phyloP scores from a whole-genome alignment of 768 basidiomycete species.

The Flagelloscypha sp. region DNA sequence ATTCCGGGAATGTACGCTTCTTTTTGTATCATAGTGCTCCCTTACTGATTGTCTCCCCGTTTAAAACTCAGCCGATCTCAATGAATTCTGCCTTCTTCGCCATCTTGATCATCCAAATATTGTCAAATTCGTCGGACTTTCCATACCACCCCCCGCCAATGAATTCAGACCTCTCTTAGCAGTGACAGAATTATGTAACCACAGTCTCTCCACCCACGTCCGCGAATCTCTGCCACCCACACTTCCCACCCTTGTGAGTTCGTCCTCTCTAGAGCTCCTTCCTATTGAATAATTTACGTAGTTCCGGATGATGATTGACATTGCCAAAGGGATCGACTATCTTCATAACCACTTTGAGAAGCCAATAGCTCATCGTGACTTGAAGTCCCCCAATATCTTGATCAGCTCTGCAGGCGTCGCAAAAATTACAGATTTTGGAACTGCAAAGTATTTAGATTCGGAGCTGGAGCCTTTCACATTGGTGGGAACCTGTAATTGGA shows the following conservation, averaged over 20 bases:
- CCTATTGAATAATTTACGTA: constrained; percentile 20
- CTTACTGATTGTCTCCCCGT: too few relatives aligned
- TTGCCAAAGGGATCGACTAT: constrained; percentile 66
- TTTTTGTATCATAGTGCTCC: too few relatives aligned
- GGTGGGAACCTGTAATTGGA: constrained; percentile 77
- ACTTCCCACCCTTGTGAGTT: too few relatives aligned
- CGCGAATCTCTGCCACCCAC: constrained; percentile 1
- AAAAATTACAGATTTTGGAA: constrained; percentile 73
- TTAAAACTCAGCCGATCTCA: too few relatives aligned
- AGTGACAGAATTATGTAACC: too few relatives aligned
- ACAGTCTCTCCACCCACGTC: too few relatives aligned
- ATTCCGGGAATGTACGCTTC: too few relatives aligned
- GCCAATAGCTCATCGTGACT: constrained; percentile 70
- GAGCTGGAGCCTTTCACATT: too few relatives aligned
- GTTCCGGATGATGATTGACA: constrained; percentile 65
- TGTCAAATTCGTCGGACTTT: constrained; percentile 64
- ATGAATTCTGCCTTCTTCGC: constrained; percentile 58
- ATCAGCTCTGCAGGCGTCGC: constrained; percentile 65
- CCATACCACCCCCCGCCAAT: too few relatives aligned
- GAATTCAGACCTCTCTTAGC: too few relatives aligned
- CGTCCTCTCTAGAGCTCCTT: too few relatives aligned
- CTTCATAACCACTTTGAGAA: constrained; percentile 60
- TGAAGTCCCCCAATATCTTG: constrained; percentile 73
- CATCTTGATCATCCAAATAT: constrained; percentile 71
- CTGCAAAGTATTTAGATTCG: constrained; percentile 70